phyloP scores from a whole-genome alignment of 2,329 filamentous ascomycete genomes.

The Drechmeria coniospora region DNA sequence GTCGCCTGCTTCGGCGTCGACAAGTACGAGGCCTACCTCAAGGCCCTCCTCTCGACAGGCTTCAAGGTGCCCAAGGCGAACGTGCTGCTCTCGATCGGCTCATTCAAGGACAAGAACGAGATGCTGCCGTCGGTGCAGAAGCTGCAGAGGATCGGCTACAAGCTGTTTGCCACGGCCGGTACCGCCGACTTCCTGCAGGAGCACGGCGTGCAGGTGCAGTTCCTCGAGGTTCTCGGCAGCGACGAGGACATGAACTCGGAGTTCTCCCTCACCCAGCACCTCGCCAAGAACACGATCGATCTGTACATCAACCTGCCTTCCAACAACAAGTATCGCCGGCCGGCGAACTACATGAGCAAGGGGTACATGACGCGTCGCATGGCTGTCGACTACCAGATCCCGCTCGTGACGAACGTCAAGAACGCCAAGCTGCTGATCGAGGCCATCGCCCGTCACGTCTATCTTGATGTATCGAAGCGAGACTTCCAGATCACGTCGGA shows the following conservation, averaged over 20 bases:
- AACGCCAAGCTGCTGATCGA: slow-evolving; percentile 96
- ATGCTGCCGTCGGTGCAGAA: slow-evolving; percentile 87
- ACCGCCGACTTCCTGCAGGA: slow-evolving; percentile 94
- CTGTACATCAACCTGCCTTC: slow-evolving; percentile 99
- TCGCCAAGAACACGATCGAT: slow-evolving; percentile 96
- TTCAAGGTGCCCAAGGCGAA: slow-evolving; percentile 96
- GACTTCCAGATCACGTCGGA: slow-evolving; percentile 88
- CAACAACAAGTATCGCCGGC: slow-evolving; percentile 89
- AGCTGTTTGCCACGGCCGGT: slow-evolving; percentile 88
- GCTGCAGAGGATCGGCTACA: slow-evolving; percentile 82
- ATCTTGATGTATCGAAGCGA: slow-evolving; percentile 65
- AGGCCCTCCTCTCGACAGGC: slow-evolving; percentile 86
- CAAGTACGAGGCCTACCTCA: slow-evolving; percentile 96
- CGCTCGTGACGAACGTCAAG: slow-evolving; percentile 96
- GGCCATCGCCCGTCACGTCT: slow-evolving; percentile 78
- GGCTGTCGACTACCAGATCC: slow-evolving; percentile 95
- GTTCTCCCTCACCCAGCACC: slow-evolving; percentile 90
- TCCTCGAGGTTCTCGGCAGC: slow-evolving; percentile 70
- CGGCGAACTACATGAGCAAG: slow-evolving; percentile 96
- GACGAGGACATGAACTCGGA: slow-evolving; percentile 82
- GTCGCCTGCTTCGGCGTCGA: slow-evolving; percentile 91
- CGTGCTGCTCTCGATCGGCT: slow-evolving; percentile 86
- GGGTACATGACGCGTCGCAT: slow-evolving; percentile 93
- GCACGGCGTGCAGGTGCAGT: slow-evolving; percentile 83
- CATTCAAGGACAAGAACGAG: slow-evolving; percentile 95